Base-by-base conservation (phyloP, 495 filamentous ascomycete species). In the Lentithecium fluviatile region DNA sequence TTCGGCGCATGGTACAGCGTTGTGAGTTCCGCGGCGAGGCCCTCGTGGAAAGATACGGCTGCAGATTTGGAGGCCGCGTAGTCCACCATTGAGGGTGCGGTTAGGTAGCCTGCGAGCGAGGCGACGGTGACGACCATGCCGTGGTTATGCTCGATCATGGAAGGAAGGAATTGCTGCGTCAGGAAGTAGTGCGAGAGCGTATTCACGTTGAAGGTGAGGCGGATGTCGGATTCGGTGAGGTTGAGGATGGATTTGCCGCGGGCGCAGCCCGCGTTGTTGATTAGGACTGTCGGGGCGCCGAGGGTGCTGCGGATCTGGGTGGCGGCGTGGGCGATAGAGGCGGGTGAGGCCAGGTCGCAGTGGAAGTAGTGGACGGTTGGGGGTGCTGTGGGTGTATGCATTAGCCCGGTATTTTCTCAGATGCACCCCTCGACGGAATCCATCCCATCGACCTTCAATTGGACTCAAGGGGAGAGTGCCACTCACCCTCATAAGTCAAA, bases 101-200 rank as follows among this genome's bases (percentile, higher is more conserved):
- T 76, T 3, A 83, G 62, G 73, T 82, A 86, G 0, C 80, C 79
- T 0, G 85, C 84, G 49, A 82, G 74, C 19, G 77, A 82, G n/a
- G 87, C 83, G 17, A 91, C 80, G 0, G 87, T 91, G 8, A 90
- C 84, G 15, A 90, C 73, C 79, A 87, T 88, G 52, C 88, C 88
- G 71, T 90, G 87, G 76, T 90, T 84, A 6, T 48, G 46, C 38
- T 71, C 58, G 43, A 87, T 70, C 78, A 90, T 88, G 52, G 73
- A 66, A 0, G 88, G 88, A 1, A 90, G 76, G 76, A 91, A 90
- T 56, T 86, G 81, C 59, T 81, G 77, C 0, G 77, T 71, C 1
- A 85, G 79, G 71, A 76, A 83, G 78, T 83, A 89, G 74, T 88
- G 88, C 0, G 84, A 73, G 34, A 90, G 71, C 0, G 82, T 80